Evolutionary conservation across 1,284 basidiomycete genomes (phyloP).

Genomic region (Trichosporon inkin): DNA sequence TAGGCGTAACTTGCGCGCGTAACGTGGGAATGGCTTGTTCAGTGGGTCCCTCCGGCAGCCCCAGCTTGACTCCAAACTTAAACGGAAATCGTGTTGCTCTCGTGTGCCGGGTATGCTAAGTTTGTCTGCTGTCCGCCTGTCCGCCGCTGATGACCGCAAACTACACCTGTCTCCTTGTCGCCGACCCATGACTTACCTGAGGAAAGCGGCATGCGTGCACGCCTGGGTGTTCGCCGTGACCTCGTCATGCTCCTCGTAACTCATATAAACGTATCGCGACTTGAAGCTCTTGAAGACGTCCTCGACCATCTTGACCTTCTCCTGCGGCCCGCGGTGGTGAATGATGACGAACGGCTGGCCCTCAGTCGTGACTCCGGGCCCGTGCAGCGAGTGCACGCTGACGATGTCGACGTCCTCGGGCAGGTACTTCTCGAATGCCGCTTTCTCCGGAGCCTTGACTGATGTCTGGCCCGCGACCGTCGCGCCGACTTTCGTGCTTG

Average conservation of each 20-base stretch:
- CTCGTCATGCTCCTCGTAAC: constrained; percentile 91
- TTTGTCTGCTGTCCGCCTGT: too few species aligned
- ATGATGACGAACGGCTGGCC: constrained; percentile 93
- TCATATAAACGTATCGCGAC: constrained; percentile 84
- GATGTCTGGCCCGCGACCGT: constrained; percentile 94
- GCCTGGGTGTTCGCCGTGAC: constrained; percentile 98
- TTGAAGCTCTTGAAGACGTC: constrained; percentile 75
- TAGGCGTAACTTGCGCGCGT: background rate
- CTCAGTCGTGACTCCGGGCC: constrained; percentile 82
- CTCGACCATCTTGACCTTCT: constrained; percentile 73
- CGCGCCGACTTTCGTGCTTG: constrained; percentile 87
- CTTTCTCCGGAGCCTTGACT: constrained; percentile 90
- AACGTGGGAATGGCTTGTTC: background rate
- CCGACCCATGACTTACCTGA: constrained; percentile 60
- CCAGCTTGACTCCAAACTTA: background rate
- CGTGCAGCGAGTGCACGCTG: constrained; percentile 91
- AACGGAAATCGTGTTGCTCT: background rate
- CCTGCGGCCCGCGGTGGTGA: constrained; percentile 73
- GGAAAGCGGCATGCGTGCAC: constrained; percentile 94
- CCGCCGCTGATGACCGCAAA: too few species aligned
- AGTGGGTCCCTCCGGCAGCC: background rate
- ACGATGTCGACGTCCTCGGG: constrained; percentile 84
- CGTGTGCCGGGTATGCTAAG: background rate
- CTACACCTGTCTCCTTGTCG: background rate
- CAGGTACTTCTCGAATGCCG: constrained; percentile 83